These are phyloP conservation scores for Spathaspora girioi DNA, from an alignment of 805 yeast species.

Conservation along the genomic window DNA sequence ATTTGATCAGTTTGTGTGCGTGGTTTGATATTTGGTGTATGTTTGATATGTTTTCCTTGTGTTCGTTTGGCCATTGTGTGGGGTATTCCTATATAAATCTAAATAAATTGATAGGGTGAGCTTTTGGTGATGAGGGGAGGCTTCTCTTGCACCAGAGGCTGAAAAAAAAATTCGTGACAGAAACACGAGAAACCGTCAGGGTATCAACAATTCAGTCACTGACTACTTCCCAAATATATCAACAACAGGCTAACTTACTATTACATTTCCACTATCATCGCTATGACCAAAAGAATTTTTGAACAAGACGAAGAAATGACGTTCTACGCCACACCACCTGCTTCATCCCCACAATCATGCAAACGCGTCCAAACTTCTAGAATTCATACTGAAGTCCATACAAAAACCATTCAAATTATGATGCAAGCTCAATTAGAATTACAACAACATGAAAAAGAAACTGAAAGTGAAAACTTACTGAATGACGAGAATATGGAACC, in stretches of 20 bases:
- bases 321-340: not conserved
- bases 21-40: conserved; percentile 47
- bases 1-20: conserved; percentile 40
- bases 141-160: no score
- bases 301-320: not conserved
- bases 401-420: conserved; percentile 26
- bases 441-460: conserved; percentile 7
- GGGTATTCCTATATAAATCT: not conserved
- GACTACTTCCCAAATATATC: no score
- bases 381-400: conserved; percentile 30
- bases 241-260: no score
- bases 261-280: not conserved
- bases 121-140: not conserved
- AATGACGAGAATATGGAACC: not conserved
- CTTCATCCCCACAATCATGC: not conserved
- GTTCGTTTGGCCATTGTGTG: conserved; percentile 3
- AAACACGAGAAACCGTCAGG: no score
- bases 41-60: conserved; percentile 42
- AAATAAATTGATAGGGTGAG: not conserved
- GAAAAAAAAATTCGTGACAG: no score
- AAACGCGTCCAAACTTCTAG: conserved; percentile 16
- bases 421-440: conserved; percentile 23
- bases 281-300: not conserved
- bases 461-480: not conserved
- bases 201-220: no score